phyloP scores from a whole-genome alignment of 2,329 filamentous ascomycete genomes.

The Pseudogymnoascus sp. region DNA sequence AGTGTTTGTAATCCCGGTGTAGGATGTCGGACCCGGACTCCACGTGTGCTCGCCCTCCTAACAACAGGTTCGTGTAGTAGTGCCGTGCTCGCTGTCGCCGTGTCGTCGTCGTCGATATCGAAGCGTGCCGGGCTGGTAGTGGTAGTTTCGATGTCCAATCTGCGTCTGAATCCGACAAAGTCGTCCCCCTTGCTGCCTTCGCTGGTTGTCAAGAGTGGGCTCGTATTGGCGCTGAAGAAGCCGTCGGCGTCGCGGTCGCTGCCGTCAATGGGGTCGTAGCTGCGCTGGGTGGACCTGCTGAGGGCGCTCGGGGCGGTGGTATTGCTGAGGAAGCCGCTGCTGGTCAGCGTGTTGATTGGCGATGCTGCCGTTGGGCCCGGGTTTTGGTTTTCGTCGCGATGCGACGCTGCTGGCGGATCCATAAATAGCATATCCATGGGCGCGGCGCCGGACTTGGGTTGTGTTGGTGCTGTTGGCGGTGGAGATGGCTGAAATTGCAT shows the following conservation, averaged over 20 bases:
- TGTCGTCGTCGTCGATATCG: neutral
- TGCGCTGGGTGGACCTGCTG: neutral
- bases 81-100: neutral
- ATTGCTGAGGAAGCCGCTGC: neutral
- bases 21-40: slow-evolving; percentile 41
- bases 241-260: neutral
- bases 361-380: neutral
- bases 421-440: slow-evolving; percentile 3
- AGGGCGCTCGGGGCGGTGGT: neutral
- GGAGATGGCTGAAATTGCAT: neutral
- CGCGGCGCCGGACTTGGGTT: slow-evolving; percentile 3
- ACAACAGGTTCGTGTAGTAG: neutral
- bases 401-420: slow-evolving; percentile 1
- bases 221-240: neutral
- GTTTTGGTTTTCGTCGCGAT: neutral
- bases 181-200: neutral
- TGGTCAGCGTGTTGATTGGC: neutral
- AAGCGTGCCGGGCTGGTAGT: slow-evolving; percentile 2
- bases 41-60: neutral
- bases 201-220: slow-evolving; percentile 1
- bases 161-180: neutral
- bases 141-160: slow-evolving; percentile 4
- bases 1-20: slow-evolving; percentile 53
- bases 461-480: neutral
- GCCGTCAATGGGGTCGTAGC: slow-evolving; percentile 1